Conservation (phyloP, 2,329 filamentous ascomycete species). For the Apiospora kogelbergensis region DNA sequence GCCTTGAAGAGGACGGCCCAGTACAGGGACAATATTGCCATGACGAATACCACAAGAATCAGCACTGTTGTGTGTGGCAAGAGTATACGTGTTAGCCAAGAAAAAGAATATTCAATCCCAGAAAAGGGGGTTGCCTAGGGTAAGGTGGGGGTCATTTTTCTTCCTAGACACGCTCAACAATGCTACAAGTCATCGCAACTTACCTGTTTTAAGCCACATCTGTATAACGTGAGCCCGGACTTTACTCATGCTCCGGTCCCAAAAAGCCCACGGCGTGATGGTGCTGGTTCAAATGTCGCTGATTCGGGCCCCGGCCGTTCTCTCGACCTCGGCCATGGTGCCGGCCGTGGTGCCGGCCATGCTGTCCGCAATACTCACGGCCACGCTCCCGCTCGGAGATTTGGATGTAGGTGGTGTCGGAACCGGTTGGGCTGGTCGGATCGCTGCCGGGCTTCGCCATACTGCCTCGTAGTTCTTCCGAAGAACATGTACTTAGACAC, state of each 20-base stretch:
- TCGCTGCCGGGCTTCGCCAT: not conserved
- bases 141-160: not conserved
- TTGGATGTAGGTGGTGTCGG: not conserved
- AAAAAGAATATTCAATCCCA: too few relatives aligned
- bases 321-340: not conserved
- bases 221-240: conserved; percentile 27
- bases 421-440: not conserved
- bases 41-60: conserved; percentile 55
- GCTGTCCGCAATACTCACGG: not conserved
- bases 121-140: not conserved
- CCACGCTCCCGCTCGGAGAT: not conserved
- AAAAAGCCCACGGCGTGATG: conserved; percentile 43
- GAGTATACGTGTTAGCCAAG: not conserved
- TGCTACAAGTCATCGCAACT: not conserved
- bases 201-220: conserved; percentile 28
- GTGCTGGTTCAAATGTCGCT: conserved; percentile 15
- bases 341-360: not conserved
- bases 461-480: not conserved
- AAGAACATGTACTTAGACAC: not conserved
- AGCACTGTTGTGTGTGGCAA: conserved; percentile 34
- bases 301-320: not conserved
- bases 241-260: conserved; percentile 35
- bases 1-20: conserved; percentile 58
- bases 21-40: conserved; percentile 58
- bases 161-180: not conserved